These are phyloP conservation scores for Colletotrichum endophyticum DNA, from an alignment of 2,329 filamentous ascomycete genomes.

Conservation along the genomic window DNA sequence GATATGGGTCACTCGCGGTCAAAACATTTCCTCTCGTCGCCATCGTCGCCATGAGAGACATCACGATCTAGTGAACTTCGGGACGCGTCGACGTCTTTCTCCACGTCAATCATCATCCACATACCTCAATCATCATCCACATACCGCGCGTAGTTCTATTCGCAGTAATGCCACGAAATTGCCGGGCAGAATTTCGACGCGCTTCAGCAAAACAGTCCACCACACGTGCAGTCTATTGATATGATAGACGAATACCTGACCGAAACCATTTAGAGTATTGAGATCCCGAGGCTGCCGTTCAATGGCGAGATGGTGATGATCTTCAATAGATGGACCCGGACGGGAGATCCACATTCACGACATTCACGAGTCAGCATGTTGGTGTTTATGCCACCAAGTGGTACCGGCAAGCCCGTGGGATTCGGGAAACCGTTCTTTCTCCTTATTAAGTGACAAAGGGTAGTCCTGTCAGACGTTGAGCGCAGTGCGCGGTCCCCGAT, in stretches of 20 bases:
- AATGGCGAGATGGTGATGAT: background rate
- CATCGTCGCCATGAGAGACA: background rate
- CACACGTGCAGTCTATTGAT: background rate
- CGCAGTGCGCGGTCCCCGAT: background rate
- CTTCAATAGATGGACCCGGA: background rate
- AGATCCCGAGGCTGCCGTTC: background rate
- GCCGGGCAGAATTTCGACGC: background rate
- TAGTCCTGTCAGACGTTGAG: background rate
- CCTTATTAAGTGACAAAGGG: background rate
- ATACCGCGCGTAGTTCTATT: background rate
- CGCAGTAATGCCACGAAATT: background rate
- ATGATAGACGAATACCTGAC: background rate
- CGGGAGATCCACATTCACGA: background rate
- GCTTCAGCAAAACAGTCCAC: background rate
- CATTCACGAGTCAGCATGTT: background rate
- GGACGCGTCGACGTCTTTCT: background rate
- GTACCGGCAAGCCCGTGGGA: background rate
- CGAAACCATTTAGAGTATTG: background rate
- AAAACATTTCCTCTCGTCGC: background rate
- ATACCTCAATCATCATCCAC: background rate
- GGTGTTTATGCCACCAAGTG: background rate
- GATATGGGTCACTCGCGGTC: background rate
- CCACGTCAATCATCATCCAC: background rate
- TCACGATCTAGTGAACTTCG: background rate
- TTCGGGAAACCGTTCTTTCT: background rate